These are phyloP conservation scores for Epichloe baconii DNA, from an alignment of 2,329 filamentous ascomycete genomes.

Conservation along the genomic window DNA sequence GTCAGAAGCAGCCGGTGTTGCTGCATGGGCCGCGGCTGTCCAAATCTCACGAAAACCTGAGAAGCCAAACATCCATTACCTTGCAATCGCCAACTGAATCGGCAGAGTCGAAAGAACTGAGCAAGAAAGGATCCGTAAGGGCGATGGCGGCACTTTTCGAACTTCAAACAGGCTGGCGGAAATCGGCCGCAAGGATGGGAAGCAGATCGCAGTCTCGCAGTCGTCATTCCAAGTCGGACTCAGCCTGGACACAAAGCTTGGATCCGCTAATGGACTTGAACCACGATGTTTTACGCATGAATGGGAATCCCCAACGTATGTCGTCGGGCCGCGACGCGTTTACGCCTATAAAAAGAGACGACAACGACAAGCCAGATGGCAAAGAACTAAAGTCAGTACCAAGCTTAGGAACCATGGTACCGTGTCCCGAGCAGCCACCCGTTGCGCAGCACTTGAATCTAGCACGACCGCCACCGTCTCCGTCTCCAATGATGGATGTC, in stretches of 20 bases:
- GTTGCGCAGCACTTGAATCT: constrained; percentile 26
- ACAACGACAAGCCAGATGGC: neutral
- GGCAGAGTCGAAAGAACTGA: constrained; percentile 10
- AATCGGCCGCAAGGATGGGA: neutral
- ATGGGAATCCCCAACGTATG: neutral
- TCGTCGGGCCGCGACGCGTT: neutral
- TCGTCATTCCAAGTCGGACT: constrained; percentile 5
- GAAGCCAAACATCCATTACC: constrained; percentile 1
- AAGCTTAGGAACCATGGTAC: constrained; percentile 26
- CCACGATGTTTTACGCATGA: neutral
- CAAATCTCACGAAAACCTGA: constrained; percentile 7
- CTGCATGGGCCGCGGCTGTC: constrained; percentile 4
- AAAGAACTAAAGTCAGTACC: constrained; percentile 11
- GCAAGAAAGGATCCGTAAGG: constrained; percentile 25
- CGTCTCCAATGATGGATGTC: constrained; percentile 8
- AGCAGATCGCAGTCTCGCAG: neutral
- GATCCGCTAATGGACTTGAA: neutral
- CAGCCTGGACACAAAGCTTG: neutral
- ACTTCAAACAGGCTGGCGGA: constrained; percentile 10
- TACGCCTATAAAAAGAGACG: neutral
- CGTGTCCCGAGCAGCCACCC: constrained; percentile 23
- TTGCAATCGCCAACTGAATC: constrained; percentile 5
- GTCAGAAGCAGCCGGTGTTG: constrained; percentile 4
- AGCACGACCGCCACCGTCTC: constrained; percentile 19
- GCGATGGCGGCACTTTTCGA: constrained; percentile 42